Evolutionary conservation across 306 rosid species (phyloP).

Genomic region (Prunus persica): Prunus_persica_NCBIv2 NC_034009.1:34867001-34867500

Average conservation of each 20-base stretch:
- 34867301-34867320: background rate
- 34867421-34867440: constrained; percentile 22
- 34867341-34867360: constrained; percentile 60
- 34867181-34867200: constrained; percentile 6
- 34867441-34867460: constrained; percentile 31
- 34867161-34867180: background rate
- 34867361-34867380: constrained; percentile 44
- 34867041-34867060: constrained; percentile 15
- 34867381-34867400: constrained; percentile 34
- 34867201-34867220: background rate
- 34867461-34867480: constrained; percentile 29
- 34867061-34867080: background rate
- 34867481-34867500: constrained; percentile 14
- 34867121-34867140: background rate
- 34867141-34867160: background rate
- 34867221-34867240: constrained; percentile 6
- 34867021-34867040: background rate
- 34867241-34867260: background rate
- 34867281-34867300: background rate
- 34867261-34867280: background rate
- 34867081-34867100: background rate
- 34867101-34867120: background rate
- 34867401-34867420: constrained; percentile 37
- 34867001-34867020: background rate
- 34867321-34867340: constrained; percentile 32